Evolutionary conservation across 208 protist genomes (phyloP).

Genomic region (Blastocrithidia nonstop): DNA sequence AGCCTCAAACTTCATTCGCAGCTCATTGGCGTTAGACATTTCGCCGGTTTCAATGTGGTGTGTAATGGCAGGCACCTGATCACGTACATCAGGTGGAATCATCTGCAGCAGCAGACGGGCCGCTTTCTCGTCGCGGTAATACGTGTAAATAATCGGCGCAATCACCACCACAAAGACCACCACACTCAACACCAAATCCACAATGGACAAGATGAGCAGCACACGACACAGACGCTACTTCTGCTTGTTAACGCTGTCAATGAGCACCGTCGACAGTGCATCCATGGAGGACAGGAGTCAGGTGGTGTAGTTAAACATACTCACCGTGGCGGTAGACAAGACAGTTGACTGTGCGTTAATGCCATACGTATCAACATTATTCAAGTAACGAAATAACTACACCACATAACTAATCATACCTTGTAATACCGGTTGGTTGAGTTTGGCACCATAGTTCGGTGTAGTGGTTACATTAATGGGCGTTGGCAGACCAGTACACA

Average conservation of each 20-base stretch:
- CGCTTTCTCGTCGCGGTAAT: conserved; percentile 14
- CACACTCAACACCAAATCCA: conserved; percentile 4
- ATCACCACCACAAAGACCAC: conserved; percentile 4
- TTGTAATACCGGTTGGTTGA: too few species aligned
- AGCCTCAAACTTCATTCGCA: conserved; percentile 10
- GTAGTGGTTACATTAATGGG: too few species aligned
- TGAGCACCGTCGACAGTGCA: neutral
- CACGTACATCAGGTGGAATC: conserved; percentile 9
- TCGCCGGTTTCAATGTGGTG: conserved; percentile 10
- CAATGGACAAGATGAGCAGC: conserved; percentile 3
- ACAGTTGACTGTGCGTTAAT: neutral
- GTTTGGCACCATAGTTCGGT: too few species aligned
- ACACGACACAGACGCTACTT: neutral
- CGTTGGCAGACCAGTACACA: too few species aligned
- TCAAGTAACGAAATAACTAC: neutral
- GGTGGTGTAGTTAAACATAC: neutral
- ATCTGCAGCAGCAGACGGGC: conserved; percentile 11
- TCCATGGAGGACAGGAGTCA: neutral
- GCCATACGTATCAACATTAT: neutral
- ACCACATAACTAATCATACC: neutral
- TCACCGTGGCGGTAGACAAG: neutral
- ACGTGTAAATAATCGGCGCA: conserved; percentile 7
- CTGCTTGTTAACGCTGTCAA: neutral
- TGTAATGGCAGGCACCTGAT: conserved; percentile 12
- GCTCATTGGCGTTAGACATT: conserved; percentile 6